These are phyloP conservation scores for Leptomonas pyrrhocoris DNA, from an alignment of 208 protist genomes.

Conservation along the genomic window DNA sequence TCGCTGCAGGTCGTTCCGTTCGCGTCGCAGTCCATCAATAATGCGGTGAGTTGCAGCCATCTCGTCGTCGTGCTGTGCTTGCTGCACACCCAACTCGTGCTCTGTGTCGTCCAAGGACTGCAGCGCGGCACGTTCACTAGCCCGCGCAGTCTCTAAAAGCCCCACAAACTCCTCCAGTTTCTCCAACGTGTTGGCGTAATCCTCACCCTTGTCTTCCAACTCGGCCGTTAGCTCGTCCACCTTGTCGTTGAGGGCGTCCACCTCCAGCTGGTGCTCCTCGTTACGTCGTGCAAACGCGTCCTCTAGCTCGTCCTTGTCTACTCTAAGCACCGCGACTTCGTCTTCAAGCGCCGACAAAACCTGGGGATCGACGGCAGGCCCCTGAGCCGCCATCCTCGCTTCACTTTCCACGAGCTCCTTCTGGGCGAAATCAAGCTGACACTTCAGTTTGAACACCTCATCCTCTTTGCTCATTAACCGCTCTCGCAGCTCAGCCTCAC, in stretches of 20 bases:
- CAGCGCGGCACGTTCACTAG: conserved; percentile 53
- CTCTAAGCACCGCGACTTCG: conserved; percentile 10
- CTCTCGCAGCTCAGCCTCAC: conserved; percentile 41
- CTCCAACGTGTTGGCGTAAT: conserved; percentile 54
- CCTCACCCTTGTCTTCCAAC: conserved; percentile 45
- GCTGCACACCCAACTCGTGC: conserved; percentile 38
- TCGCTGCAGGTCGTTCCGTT: not conserved
- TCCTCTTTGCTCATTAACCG: conserved; percentile 40
- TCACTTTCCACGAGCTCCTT: not conserved
- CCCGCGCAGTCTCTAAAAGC: conserved; percentile 57
- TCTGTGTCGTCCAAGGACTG: conserved; percentile 35
- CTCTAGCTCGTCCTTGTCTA: conserved; percentile 33
- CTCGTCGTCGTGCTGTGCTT: conserved; percentile 18
- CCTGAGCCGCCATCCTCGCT: too few relatives aligned
- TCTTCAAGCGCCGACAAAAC: conserved; percentile 21
- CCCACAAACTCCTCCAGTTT: conserved; percentile 74
- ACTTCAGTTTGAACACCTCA: conserved; percentile 22
- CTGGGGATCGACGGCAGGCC: not conserved
- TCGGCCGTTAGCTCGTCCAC: conserved; percentile 51
- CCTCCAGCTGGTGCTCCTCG: conserved; percentile 28
- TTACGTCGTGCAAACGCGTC: conserved; percentile 22
- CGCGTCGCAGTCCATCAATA: conserved; percentile 4
- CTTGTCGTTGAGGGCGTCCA: conserved; percentile 46
- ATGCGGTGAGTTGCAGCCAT: conserved; percentile 10
- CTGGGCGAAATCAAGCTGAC: not conserved